Base-by-base conservation (phyloP, 1,139 yeast species). In the Sugiyamaella pinicola region DNA sequence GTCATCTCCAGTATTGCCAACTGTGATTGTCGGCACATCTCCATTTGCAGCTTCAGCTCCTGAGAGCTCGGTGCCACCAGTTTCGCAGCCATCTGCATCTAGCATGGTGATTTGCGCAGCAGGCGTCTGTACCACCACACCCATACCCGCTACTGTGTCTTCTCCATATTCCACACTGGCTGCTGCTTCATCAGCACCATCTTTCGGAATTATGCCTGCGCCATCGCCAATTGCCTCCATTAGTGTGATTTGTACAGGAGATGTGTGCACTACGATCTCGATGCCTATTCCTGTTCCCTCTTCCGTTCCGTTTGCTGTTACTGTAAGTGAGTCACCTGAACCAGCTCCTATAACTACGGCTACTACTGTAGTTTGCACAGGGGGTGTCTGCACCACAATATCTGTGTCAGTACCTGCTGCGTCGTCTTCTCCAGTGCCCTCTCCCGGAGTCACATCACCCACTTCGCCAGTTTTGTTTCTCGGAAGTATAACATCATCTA, bases 81-180 rank as follows among this genome's bases (percentile, higher is more conserved):
- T n/a, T 26, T 26, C 31, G 4, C 31, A 26, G 12, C 31, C 31
- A n/a, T 10, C 31, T 4, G 31, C 12, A 3, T 26, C 31, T 3
- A 26, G 31, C 10, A 26, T n/a, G 4, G 31, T 26, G 31, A 26
- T 26, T 26, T 26, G 41, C 21, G 15, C 26, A 7, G 28, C 9
- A 29, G 46, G 37, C 17, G 26, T 18, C 15, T 28, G 37, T 19
- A 29, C 46, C n/a, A 41, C 46, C 19, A 31, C 26, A 24, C 17
- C 33, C 41, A 18, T 13, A 17, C 34, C 40, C 21, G 26, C 37
- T 10, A 21, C 35, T 17, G 37, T 6, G 18, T 28, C 51, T 26
- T n/a, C 31, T 26, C 13, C 40, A 42, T 28, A 42, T 18, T 12
- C 51, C 47, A 10, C 52, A 46, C 24, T 48, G 7, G 13, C 53